Evolutionary conservation across 23 red algal genomes (phyloP).

Genomic region (Gracilaria gracilis): DNA sequence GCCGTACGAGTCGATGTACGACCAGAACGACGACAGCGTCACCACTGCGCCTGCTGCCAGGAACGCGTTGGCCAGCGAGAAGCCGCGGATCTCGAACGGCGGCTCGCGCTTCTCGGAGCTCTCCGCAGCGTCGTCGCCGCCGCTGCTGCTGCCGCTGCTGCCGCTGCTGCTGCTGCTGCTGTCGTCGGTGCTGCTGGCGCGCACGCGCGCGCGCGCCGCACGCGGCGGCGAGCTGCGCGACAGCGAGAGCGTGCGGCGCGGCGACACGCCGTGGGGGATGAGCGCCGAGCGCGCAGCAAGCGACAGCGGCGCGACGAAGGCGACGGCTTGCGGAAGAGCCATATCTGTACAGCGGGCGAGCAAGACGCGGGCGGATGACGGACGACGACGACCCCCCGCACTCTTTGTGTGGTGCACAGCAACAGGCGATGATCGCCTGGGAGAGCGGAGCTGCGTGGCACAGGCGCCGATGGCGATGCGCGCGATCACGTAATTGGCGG

Average conservation of each 20-base stretch:
- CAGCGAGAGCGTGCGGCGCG: background rate
- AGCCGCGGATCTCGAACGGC: slow-evolving; percentile 95
- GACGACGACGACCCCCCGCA: background rate
- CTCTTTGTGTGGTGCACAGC: too few relatives aligned
- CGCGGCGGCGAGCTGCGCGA: background rate
- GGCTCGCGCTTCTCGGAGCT: background rate
- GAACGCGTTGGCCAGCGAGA: slow-evolving; percentile 88
- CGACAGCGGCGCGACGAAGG: background rate
- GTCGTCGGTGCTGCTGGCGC: background rate
- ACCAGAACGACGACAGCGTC: slow-evolving; percentile 84
- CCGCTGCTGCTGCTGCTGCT: background rate
- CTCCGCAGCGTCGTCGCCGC: slow-evolving; percentile 13
- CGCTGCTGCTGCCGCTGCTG: background rate
- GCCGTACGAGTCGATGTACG: slow-evolving; percentile 86
- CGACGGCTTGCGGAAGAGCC: too few relatives aligned
- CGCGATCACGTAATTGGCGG: too few relatives aligned
- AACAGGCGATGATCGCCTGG: too few relatives aligned
- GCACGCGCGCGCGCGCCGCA: background rate
- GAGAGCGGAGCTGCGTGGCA: too few relatives aligned
- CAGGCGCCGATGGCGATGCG: too few relatives aligned
- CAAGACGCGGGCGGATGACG: background rate
- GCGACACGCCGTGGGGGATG: background rate
- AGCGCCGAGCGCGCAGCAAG: background rate
- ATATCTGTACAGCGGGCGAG: background rate
- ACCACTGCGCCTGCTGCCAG: slow-evolving; percentile 62